Conservation (phyloP, 176 grass and related monocot species). For the Musa itinerans region DNA sequence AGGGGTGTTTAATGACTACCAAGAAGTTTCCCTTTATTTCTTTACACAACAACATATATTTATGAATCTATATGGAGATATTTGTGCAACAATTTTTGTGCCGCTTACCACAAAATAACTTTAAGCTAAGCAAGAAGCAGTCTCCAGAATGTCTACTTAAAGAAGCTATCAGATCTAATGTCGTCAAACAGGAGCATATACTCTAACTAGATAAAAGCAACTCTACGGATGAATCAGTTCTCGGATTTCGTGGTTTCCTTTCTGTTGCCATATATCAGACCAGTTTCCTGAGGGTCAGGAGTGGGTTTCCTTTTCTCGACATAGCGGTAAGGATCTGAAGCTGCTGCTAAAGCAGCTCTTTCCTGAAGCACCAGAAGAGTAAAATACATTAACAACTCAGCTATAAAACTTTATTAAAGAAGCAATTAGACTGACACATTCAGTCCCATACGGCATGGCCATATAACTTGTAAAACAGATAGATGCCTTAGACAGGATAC, state of each 20-base stretch:
- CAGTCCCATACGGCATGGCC: too few relatives aligned
- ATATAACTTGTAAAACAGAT: too few relatives aligned
- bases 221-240: slow-evolving; percentile 10
- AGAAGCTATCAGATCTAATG: neutral
- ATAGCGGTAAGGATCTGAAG: slow-evolving; percentile 71
- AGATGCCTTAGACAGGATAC: too few relatives aligned
- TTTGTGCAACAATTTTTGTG: neutral
- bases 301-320: slow-evolving; percentile 89
- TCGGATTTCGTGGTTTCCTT: slow-evolving; percentile 41
- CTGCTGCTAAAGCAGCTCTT: slow-evolving; percentile 70
- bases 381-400: neutral
- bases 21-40: neutral
- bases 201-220: neutral
- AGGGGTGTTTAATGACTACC: too few relatives aligned
- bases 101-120: too few relatives aligned
- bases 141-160: too few relatives aligned
- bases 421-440: neutral
- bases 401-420: neutral
- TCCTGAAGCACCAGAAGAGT: slow-evolving; percentile 36
- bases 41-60: neutral
- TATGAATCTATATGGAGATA: neutral
- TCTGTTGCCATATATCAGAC: slow-evolving; percentile 80
- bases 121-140: neutral
- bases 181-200: neutral
- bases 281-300: slow-evolving; percentile 90